phyloP scores from a whole-genome alignment of 1,284 basidiomycete species.

The Puccinia triticina region DNA sequence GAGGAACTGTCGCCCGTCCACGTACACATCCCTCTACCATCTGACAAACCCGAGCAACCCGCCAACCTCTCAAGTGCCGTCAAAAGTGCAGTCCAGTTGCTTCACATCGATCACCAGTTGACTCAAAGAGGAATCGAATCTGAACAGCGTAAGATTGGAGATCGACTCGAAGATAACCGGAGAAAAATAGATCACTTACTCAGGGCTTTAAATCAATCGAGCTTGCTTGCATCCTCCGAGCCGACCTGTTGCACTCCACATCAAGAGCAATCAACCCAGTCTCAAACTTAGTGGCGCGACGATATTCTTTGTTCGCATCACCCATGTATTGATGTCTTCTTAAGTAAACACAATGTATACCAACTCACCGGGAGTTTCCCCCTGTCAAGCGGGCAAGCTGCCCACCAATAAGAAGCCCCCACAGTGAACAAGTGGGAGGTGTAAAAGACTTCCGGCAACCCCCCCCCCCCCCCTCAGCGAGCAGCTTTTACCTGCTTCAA shows the following conservation, averaged over 20 bases:
- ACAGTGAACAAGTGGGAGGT: too few species aligned
- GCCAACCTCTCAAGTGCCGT: constrained; percentile 13
- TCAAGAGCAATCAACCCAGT: not conserved
- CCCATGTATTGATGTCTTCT: not conserved
- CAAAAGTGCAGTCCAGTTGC: constrained; percentile 10
- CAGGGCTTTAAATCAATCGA: not conserved
- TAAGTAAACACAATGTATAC: too few species aligned
- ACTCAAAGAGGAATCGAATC: constrained; percentile 12
- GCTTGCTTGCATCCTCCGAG: not conserved
- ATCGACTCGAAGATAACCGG: constrained; percentile 23
- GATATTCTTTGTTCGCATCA: not conserved
- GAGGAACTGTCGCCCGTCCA: not conserved
- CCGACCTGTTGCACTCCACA: not conserved
- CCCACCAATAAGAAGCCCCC: too few species aligned
- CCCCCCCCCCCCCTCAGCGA: too few species aligned
- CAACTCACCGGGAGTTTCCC: too few species aligned
- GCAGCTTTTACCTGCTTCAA: too few species aligned
- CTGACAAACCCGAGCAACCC: constrained; percentile 9
- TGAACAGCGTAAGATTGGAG: constrained; percentile 21
- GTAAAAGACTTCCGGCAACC: too few species aligned
- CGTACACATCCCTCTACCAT: not conserved
- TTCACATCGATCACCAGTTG: constrained; percentile 15
- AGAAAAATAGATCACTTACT: constrained; percentile 40
- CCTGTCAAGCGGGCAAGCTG: too few species aligned
- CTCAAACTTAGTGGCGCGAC: not conserved